These are phyloP conservation scores for Aspergillus sp. DNA, from an alignment of 2,329 filamentous ascomycete genomes.

Conservation along the genomic window DNA sequence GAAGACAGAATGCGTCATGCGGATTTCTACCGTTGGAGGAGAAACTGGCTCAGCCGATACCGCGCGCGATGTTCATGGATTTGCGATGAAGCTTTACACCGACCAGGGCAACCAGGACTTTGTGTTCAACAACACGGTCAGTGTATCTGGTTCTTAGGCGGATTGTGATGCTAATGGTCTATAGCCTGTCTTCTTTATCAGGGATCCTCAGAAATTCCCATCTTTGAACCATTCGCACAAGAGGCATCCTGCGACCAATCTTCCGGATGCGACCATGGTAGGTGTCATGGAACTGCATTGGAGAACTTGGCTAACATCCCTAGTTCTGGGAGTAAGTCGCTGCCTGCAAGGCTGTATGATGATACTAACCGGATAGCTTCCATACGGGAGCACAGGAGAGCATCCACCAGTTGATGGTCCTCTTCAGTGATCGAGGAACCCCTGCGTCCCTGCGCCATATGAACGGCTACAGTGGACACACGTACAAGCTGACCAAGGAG, in stretches of 20 bases:
- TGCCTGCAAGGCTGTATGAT: not conserved
- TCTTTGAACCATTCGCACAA: slow-evolving; percentile 70
- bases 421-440: slow-evolving; percentile 63
- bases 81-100: slow-evolving; percentile 72
- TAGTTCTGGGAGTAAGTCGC: slow-evolving; percentile 5
- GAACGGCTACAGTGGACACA: slow-evolving; percentile 64
- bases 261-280: slow-evolving; percentile 27
- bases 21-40: slow-evolving; percentile 73
- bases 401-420: slow-evolving; percentile 59
- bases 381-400: slow-evolving; percentile 55
- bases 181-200: slow-evolving; percentile 65
- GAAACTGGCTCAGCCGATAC: slow-evolving; percentile 72
- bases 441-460: slow-evolving; percentile 60
- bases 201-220: slow-evolving; percentile 68
- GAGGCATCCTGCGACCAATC: slow-evolving; percentile 43
- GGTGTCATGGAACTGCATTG: not conserved
- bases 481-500: slow-evolving; percentile 61
- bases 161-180: not conserved
- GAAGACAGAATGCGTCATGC: slow-evolving; percentile 51
- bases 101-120: slow-evolving; percentile 73
- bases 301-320: not conserved
- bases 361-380: slow-evolving; percentile 8
- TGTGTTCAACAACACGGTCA: slow-evolving; percentile 63
- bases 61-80: slow-evolving; percentile 73
- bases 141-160: not conserved